A percentile compares a stretch with the other conserved stretches of the same genome.
phyloP scores from a whole-genome alignment of 192 early-diverging fungal genomes.

The Dispira simplex region DNA sequence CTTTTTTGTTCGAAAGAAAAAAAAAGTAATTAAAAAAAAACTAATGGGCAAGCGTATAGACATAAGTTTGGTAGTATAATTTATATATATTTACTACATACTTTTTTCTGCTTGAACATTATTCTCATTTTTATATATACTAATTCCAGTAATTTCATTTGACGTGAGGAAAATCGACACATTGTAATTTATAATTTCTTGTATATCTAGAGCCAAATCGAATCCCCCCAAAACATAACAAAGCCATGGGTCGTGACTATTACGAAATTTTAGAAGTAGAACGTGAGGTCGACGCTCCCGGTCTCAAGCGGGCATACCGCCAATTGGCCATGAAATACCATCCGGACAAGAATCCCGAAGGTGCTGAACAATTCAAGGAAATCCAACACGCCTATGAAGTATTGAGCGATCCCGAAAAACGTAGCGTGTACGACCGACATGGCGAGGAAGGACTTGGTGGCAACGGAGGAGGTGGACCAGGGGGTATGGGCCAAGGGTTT shows the following conservation, averaged over 20 bases:
- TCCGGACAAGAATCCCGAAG: constrained; percentile 50
- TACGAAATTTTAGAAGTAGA: constrained; percentile 26
- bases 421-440: constrained; percentile 58
- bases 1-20: too few relatives aligned
- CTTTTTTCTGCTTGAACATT: too few relatives aligned
- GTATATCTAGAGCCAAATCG: too few relatives aligned
- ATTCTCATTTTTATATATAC: too few relatives aligned
- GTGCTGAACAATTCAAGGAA: constrained; percentile 53
- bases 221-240: too few relatives aligned
- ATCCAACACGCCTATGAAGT: constrained; percentile 66
- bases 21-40: too few relatives aligned
- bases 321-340: constrained; percentile 35
- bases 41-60: too few relatives aligned
- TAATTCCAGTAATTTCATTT: too few relatives aligned
- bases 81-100: too few relatives aligned
- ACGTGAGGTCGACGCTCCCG: constrained; percentile 12
- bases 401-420: constrained; percentile 42
- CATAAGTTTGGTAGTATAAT: too few relatives aligned
- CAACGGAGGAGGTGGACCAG: constrained; percentile 36
- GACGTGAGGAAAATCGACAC: too few relatives aligned
- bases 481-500: constrained; percentile 37
- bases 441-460: constrained; percentile 67
- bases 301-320: constrained; percentile 30
- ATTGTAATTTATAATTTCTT: too few relatives aligned
- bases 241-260: constrained; percentile 18